phyloP scores from a whole-genome alignment of 129 eudicot genomes.

The Chrysanthemum makinoi region DNA sequence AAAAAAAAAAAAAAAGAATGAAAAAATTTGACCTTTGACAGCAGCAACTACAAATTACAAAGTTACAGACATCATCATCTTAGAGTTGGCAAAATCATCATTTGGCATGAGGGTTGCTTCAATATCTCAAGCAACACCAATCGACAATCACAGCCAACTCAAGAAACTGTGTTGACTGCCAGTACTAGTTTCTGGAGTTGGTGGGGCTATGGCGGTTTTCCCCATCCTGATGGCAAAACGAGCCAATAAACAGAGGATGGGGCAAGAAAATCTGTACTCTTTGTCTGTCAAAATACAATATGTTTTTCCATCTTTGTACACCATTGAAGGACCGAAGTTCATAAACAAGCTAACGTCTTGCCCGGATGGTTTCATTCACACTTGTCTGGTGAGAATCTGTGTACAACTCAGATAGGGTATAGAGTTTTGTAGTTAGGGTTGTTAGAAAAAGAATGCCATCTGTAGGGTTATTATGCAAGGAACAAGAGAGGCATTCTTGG shows the following conservation, averaged over 20 bases:
- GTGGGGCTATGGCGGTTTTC: constrained; percentile 20
- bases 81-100: constrained; percentile 22
- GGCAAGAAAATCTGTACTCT: constrained; percentile 8
- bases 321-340: constrained; percentile 10
- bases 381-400: not conserved
- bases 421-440: constrained; percentile 26
- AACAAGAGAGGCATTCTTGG: constrained; percentile 62
- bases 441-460: not conserved
- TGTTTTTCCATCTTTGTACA: constrained; percentile 34
- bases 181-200: constrained; percentile 7
- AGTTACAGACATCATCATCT: constrained; percentile 28
- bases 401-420: constrained; percentile 3
- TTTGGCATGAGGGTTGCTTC: constrained; percentile 20
- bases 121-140: constrained; percentile 12
- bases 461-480: constrained; percentile 35
- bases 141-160: constrained; percentile 25
- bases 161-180: constrained; percentile 20
- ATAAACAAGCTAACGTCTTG: constrained; percentile 20
- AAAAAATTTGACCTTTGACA: not conserved
- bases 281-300: constrained; percentile 18
- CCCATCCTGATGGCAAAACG: not conserved
- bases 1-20: not conserved
- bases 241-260: constrained; percentile 13
- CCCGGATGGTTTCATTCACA: constrained; percentile 18
- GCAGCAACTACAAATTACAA: constrained; percentile 24